Evolutionary conservation across 2,329 filamentous ascomycete genomes (phyloP).

Genomic region (Curvularia verruculosa): DNA sequence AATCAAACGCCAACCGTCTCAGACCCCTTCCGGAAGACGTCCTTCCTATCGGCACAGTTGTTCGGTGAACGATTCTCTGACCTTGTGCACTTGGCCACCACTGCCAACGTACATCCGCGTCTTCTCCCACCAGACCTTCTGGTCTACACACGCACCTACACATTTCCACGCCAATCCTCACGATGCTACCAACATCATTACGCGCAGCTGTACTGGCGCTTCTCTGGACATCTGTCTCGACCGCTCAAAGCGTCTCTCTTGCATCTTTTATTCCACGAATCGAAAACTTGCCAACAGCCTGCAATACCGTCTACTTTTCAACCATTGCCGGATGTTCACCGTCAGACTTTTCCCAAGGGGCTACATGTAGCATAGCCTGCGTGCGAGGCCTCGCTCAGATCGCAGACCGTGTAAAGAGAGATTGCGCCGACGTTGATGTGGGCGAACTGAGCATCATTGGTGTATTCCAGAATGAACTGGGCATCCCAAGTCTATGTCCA

Average conservation of each 20-base stretch:
- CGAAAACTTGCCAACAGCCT: conserved; percentile 48
- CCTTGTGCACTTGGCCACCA: conserved; percentile 21
- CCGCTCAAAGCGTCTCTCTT: conserved; percentile 49
- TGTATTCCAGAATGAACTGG: conserved; percentile 50
- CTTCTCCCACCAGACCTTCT: conserved; percentile 13
- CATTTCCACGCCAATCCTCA: conserved; percentile 21
- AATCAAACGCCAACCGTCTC: conserved; percentile 37
- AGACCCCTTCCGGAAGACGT: conserved; percentile 20
- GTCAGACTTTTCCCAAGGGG: conserved; percentile 46
- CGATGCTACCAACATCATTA: conserved; percentile 30
- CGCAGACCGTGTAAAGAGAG: conserved; percentile 37
- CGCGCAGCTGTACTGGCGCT: conserved; percentile 30
- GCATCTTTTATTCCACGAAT: conserved; percentile 54
- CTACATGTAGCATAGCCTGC: conserved; percentile 48
- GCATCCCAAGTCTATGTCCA: conserved; percentile 49
- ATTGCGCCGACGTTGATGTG: conserved; percentile 46
- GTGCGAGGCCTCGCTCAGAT: conserved; percentile 50
- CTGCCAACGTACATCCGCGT: conserved; percentile 10
- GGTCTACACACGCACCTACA: conserved; percentile 8
- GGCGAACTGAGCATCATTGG: conserved; percentile 51
- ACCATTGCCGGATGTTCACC: conserved; percentile 50
- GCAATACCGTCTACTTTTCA: conserved; percentile 50
- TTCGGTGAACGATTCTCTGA: conserved; percentile 12
- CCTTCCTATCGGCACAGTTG: conserved; percentile 13
- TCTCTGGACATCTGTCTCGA: conserved; percentile 25